Base-by-base conservation (phyloP, 177 flowering plant genomes). In the Tripterygium wilfordii region DNA sequence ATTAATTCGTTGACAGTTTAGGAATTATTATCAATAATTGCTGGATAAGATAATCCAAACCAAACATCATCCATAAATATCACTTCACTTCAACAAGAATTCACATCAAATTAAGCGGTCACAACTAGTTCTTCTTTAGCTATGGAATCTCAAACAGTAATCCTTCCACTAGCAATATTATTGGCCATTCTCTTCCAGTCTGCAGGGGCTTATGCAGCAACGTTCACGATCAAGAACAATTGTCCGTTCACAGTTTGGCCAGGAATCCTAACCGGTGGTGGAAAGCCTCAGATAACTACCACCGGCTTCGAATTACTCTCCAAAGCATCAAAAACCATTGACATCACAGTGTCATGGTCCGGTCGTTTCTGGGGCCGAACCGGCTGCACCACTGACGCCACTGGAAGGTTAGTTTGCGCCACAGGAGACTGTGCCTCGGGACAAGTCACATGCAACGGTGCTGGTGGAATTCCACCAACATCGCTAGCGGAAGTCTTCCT, bases 241-340 rank as follows among this genome's bases (percentile, higher is more conserved):
- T 74, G 79, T 16, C 49, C 60, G 0, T 74, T 31, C 66, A 67
- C 69, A 1, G 45, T 74, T 10, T 74, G 79, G 76, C 76, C 79
- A 0, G 76, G 38, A n/a, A 39, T 53, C 17, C 46, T 62, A 5
- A 58, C 68, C 16, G 57, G 65, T 13, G 31, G 42, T 8, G 72
- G 72, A 3, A n/a, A n/a, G n/a, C 15, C 60, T 1, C 72, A 26
- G 1, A 21, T 57, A 10, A 29, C 64, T 3, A 5, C 65, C 3
- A 70, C 70, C 14, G 77, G 80, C 2, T 68, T 75, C 28, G 62
- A 48, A 20, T 28, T 75, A 8, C 18, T 50, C 27, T 3, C 65
- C 19, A 50, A 54, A 10, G 52, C 53, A 8, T 42, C 68, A 20
- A 6, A 12, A 1, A 10, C 54, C 12, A 1, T 64, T 0, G 8